Evolutionary conservation across 805 yeast genomes (phyloP).

Genomic region (Cyberlindnera mycetangii): DNA sequence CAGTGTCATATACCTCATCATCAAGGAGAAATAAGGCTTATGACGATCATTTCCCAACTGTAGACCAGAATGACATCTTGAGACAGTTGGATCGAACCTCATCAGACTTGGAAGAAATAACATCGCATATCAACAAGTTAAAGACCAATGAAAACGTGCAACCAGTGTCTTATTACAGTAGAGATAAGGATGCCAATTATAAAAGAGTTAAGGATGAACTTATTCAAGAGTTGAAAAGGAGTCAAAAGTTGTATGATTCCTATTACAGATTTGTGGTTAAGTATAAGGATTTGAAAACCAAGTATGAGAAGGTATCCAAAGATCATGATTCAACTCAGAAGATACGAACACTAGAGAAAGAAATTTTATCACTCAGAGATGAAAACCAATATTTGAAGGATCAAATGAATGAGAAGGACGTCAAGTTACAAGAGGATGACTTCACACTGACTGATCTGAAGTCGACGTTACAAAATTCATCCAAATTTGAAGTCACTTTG

Average conservation of each 20-base stretch:
- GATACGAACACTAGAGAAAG: constrained; percentile 14
- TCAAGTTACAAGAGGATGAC: constrained; percentile 13
- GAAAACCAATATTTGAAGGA: constrained; percentile 15
- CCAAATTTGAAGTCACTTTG: constrained; percentile 19
- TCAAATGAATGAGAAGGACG: constrained; percentile 20
- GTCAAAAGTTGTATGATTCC: constrained; percentile 34
- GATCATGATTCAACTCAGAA: constrained; percentile 1
- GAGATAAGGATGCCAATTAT: constrained; percentile 23
- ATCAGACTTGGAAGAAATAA: constrained; percentile 24
- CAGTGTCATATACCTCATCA: background rate
- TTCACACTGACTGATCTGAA: constrained; percentile 16
- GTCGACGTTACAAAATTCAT: constrained; percentile 9
- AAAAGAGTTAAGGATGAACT: constrained; percentile 30
- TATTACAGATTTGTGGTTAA: constrained; percentile 31
- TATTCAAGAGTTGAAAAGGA: constrained; percentile 32
- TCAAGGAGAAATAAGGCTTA: background rate
- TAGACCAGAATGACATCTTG: constrained; percentile 16
- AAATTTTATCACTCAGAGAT: constrained; percentile 13
- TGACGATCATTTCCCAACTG: constrained; percentile 6
- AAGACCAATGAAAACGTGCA: background rate
- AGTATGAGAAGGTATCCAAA: constrained; percentile 2
- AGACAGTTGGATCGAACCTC: constrained; percentile 28
- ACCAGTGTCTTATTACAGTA: background rate
- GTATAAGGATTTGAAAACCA: constrained; percentile 27
- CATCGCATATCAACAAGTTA: background rate